Evolutionary conservation across 768 basidiomycete species (phyloP).

Genomic region (Leucocoprinus birnbaumii): DNA sequence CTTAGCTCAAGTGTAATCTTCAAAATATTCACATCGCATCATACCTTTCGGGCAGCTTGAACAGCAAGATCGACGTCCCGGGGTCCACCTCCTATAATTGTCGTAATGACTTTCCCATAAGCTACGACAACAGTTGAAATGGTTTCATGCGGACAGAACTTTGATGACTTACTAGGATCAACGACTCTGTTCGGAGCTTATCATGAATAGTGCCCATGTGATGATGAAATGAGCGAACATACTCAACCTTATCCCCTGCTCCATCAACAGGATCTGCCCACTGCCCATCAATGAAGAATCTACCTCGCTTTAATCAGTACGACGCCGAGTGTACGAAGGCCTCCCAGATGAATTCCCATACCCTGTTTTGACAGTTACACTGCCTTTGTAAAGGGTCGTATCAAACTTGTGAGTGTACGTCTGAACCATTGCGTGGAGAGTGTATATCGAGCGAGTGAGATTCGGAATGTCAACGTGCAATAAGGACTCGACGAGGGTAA

Average conservation of each 20-base stretch:
- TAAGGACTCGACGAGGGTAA: too few species aligned
- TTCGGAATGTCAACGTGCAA: too few species aligned
- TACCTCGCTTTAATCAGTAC: too few species aligned
- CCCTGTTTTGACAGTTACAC: constrained; percentile 20
- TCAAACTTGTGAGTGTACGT: constrained; percentile 22
- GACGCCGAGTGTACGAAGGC: too few species aligned
- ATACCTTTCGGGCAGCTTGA: constrained; percentile 59
- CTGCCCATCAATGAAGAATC: constrained; percentile 71
- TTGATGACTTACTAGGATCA: constrained; percentile 43
- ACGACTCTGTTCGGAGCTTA: too few species aligned
- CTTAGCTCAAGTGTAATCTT: too few species aligned
- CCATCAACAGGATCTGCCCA: constrained; percentile 53
- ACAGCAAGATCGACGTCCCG: constrained; percentile 81
- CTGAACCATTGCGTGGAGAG: constrained; percentile 19
- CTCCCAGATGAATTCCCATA: too few species aligned
- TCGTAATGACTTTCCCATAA: constrained; percentile 59
- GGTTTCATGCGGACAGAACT: neutral
- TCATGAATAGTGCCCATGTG: too few species aligned
- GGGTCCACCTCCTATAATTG: constrained; percentile 54
- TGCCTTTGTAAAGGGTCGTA: constrained; percentile 19
- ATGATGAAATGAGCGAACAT: constrained; percentile 22
- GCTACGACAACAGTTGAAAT: constrained; percentile 30
- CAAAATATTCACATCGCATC: too few species aligned
- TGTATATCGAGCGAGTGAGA: too few species aligned
- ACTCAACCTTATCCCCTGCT: constrained; percentile 71